phyloP scores from a whole-genome alignment of 331 rosid species.

The Ulmus americana region DNA sequence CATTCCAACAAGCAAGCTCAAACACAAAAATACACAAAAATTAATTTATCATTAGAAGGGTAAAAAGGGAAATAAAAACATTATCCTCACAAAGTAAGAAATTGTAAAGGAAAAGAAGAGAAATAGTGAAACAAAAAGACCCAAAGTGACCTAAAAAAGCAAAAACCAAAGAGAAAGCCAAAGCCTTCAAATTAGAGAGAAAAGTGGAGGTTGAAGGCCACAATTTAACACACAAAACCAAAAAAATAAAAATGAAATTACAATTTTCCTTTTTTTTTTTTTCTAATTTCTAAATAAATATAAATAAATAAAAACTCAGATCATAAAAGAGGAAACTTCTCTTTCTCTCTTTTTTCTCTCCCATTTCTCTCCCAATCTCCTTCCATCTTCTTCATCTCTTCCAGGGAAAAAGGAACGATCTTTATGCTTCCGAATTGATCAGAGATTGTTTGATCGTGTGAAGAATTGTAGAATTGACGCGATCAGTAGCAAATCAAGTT shows the following conservation, averaged over 20 bases:
- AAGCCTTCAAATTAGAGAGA: constrained; percentile 20
- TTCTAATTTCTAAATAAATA: not conserved
- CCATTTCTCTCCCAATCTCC: not conserved
- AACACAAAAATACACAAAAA: not conserved
- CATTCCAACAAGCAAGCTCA: not conserved
- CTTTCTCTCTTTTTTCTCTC: not conserved
- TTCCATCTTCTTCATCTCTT: not conserved
- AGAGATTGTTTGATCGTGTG: too few species aligned
- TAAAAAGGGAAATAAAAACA: not conserved
- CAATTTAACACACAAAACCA: not conserved
- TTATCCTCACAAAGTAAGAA: not conserved
- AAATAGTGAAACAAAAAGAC: not conserved
- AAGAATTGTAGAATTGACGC: not conserved
- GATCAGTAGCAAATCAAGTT: constrained; percentile 11
- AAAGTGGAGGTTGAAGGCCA: constrained; percentile 43
- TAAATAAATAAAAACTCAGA: not conserved
- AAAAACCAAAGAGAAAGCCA: not conserved
- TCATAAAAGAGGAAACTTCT: not conserved
- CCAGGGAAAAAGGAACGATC: too few species aligned
- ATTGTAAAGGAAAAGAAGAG: not conserved
- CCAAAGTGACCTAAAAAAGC: not conserved
- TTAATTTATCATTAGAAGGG: not conserved
- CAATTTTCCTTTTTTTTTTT: not conserved
- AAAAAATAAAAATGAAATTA: not conserved
- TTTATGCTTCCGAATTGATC: too few species aligned